Conservation (phyloP, 1,284 basidiomycete species). For the Anthracocystis walkeri region DNA sequence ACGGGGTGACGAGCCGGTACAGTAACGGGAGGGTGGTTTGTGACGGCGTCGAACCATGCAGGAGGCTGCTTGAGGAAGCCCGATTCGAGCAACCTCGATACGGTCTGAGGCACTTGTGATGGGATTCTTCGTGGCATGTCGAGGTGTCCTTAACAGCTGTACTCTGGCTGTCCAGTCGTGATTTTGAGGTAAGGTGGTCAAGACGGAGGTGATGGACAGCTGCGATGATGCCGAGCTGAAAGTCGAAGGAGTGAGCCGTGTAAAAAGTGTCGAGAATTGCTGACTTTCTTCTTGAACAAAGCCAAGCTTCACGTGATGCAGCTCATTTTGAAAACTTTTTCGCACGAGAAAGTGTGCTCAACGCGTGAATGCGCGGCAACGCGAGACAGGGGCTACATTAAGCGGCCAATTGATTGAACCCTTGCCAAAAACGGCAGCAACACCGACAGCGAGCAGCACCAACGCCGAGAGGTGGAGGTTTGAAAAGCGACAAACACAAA, state of each 20-base stretch:
- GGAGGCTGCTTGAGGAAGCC: slow-evolving; percentile 79
- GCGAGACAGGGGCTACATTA: slow-evolving; percentile 34
- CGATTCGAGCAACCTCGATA: slow-evolving; percentile 83
- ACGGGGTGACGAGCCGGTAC: slow-evolving; percentile 81
- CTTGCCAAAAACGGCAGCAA: neutral
- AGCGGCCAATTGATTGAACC: slow-evolving; percentile 26
- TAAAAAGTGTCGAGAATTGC: slow-evolving; percentile 26
- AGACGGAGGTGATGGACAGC: neutral
- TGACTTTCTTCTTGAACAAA: slow-evolving; percentile 22
- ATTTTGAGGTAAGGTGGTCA: neutral
- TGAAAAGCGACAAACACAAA: neutral
- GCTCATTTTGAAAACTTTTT: neutral
- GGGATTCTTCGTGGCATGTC: slow-evolving; percentile 85
- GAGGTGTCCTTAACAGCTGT: neutral
- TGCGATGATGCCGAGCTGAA: neutral
- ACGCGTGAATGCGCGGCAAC: slow-evolving; percentile 23
- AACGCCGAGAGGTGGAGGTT: slow-evolving; percentile 6
- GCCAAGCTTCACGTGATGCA: slow-evolving; percentile 27
- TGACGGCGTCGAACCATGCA: slow-evolving; percentile 85
- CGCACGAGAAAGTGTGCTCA: slow-evolving; percentile 18
- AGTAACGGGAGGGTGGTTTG: slow-evolving; percentile 86
- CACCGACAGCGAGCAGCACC: neutral
- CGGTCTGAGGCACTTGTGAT: slow-evolving; percentile 87
- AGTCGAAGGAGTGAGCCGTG: neutral
- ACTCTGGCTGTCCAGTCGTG: neutral